Conservation (phyloP, 1,284 basidiomycete genomes). For the Leccinum proliferum region DNA sequence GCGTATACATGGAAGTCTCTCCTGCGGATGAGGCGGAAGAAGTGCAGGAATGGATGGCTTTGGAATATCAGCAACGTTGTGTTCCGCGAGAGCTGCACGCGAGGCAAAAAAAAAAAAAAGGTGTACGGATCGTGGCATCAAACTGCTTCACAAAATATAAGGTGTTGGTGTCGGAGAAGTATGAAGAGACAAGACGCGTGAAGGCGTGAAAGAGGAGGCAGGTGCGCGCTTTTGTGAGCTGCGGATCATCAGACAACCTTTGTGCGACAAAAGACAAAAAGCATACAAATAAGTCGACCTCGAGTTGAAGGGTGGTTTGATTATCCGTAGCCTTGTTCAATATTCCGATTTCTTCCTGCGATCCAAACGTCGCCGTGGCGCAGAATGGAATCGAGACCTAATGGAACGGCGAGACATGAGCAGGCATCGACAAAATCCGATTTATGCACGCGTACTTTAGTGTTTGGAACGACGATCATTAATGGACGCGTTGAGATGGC, state of each 20-base stretch:
- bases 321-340: slow-evolving; percentile 46
- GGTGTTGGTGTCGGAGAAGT: slow-evolving; percentile 71
- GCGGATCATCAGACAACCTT: slow-evolving; percentile 49
- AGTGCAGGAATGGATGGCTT: slow-evolving; percentile 68
- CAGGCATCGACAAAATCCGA: slow-evolving; percentile 3
- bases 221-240: slow-evolving; percentile 52
- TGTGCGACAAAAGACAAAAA: slow-evolving; percentile 74
- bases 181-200: slow-evolving; percentile 72
- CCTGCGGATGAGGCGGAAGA: slow-evolving; percentile 58
- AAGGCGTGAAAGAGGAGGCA: slow-evolving; percentile 71
- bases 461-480: slow-evolving; percentile 51
- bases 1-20: slow-evolving; percentile 81
- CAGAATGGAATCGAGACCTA: slow-evolving; percentile 84
- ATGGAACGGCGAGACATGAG: slow-evolving; percentile 12
- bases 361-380: slow-evolving; percentile 79
- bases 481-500: slow-evolving; percentile 58
- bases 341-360: slow-evolving; percentile 53
- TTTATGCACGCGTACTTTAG: slow-evolving; percentile 53
- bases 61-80: slow-evolving; percentile 55
- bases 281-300: slow-evolving; percentile 72
- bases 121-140: slow-evolving; percentile 72
- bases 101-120: slow-evolving; percentile 86
- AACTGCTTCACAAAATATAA: slow-evolving; percentile 83
- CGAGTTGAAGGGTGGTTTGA: slow-evolving; percentile 55
- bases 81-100: slow-evolving; percentile 65